Evolutionary conservation across 345 rosid species (phyloP), one percentile per base, ranked within the genome.

Genomic region (Capsella bursapastoris): DNA sequence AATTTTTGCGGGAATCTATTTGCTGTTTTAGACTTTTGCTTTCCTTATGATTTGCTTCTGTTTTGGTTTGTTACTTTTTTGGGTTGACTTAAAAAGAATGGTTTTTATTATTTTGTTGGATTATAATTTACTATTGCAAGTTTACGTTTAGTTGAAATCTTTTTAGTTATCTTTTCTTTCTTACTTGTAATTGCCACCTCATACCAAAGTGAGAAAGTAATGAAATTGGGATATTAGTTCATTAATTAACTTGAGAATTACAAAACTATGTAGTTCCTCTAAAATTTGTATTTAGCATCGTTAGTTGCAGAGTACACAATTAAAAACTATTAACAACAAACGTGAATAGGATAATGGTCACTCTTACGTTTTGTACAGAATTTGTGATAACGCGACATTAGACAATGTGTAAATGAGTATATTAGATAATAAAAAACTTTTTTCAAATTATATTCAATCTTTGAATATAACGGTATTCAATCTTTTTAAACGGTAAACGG

Each of bases 1-100:
- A 76, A 27, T 62, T 69, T 76, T 76, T 69, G 75, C 70, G 74
- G 74, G 70, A 31, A 59, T 57, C 16, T 40, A 40, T 74, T 74
- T 74, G 50, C n/a, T 1, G 34, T 51, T 66, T 60, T 74, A 49
- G 61, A 47, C 65, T n/a, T 73, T 64, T 44, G 57, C 8, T 15
- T 57, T 57, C 0, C 27, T 38, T 40, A 41, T 67, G 64, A 12
- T 59, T 59, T 75, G 64, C 15, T 68, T 50, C 9, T 69, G 52
- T 44, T 62, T 69, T 69, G 65, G 69, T 64, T 28, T 53, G 7
- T 38, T 51, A 66, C 35, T 14, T 25, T 59, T 50, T 41, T 55
- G 51, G 40, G 10, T 53, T 27, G 3, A 64, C 38, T 44, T 64
- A 0, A 3, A 18, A 67, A 4, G 14, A 6, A 61, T 62, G 51